A percentile compares a stretch with the other conserved stretches of the same genome.
phyloP scores from a whole-genome alignment of 2,329 filamentous ascomycete species.

The Claviceps sp. region DNA sequence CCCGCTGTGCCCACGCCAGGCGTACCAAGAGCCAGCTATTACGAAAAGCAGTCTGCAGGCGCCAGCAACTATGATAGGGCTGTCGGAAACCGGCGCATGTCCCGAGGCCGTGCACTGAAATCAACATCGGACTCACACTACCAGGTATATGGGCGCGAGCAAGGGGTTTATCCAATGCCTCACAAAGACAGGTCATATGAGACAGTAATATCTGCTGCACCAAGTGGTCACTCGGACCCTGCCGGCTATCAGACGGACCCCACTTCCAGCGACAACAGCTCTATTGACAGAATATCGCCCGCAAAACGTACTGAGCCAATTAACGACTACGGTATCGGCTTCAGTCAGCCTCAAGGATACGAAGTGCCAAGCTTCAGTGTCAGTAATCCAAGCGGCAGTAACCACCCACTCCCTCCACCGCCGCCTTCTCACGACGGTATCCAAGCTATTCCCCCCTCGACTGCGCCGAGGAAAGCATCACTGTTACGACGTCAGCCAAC shows the following conservation, averaged over 20 bases:
- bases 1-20: slow-evolving; percentile 22
- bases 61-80: slow-evolving; percentile 13
- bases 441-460: slow-evolving; percentile 9
- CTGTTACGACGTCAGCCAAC: slow-evolving; percentile 3
- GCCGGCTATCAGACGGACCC: slow-evolving; percentile 76
- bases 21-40: slow-evolving; percentile 27
- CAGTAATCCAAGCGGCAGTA: slow-evolving; percentile 13
- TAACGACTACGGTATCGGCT: slow-evolving; percentile 53
- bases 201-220: slow-evolving; percentile 67
- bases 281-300: slow-evolving; percentile 59
- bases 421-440: slow-evolving; percentile 8
- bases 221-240: slow-evolving; percentile 61
- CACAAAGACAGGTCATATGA: slow-evolving; percentile 73
- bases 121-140: slow-evolving; percentile 35
- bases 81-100: slow-evolving; percentile 10
- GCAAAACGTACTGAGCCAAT: slow-evolving; percentile 38
- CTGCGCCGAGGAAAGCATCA: slow-evolving; percentile 17
- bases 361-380: slow-evolving; percentile 27
- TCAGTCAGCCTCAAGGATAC: slow-evolving; percentile 29
- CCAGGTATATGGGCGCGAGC: slow-evolving; percentile 23
- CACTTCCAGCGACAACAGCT: slow-evolving; percentile 80
- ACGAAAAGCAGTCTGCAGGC: slow-evolving; percentile 21
- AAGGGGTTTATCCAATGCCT: slow-evolving; percentile 37
- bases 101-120: slow-evolving; percentile 21
- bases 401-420: slow-evolving; percentile 14